Evolutionary conservation across 1,284 basidiomycete species (phyloP).

Genomic region (Apiotrichum siamense): DNA sequence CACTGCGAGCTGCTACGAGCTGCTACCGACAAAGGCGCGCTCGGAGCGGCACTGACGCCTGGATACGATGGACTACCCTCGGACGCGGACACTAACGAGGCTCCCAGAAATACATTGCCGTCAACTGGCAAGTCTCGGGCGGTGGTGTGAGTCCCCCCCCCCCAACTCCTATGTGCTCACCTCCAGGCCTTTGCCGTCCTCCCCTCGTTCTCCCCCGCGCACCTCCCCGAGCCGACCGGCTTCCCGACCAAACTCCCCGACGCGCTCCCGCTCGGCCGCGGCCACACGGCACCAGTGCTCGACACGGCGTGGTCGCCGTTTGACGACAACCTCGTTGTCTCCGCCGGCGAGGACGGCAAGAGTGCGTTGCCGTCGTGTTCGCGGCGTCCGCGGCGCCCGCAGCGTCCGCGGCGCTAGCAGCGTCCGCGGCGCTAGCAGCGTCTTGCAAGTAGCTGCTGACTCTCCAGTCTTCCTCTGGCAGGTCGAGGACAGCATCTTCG

Average conservation of each 20-base stretch:
- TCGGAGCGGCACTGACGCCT: too few species aligned
- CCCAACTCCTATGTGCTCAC: not conserved
- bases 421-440: too few species aligned
- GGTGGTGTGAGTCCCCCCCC: constrained; percentile 56
- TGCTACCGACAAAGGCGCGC: too few species aligned
- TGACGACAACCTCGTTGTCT: constrained; percentile 82
- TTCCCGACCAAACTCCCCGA: constrained; percentile 82
- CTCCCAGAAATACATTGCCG: constrained; percentile 38
- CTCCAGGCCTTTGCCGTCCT: constrained; percentile 78
- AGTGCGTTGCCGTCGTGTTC: too few species aligned
- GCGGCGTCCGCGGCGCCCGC: too few species aligned
- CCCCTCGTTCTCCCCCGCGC: constrained; percentile 72
- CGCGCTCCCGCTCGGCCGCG: constrained; percentile 82
- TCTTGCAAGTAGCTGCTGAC: not conserved
- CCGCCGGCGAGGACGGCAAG: constrained; percentile 88
- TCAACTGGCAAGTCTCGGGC: constrained; percentile 95
- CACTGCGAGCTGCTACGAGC: too few species aligned
- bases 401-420: too few species aligned
- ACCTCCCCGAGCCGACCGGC: constrained; percentile 49
- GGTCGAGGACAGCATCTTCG: constrained; percentile 62
- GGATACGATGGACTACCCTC: not conserved
- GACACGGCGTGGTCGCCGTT: constrained; percentile 97
- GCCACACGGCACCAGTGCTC: constrained; percentile 57
- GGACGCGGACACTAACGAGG: not conserved
- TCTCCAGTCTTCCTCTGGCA: constrained; percentile 76